These are phyloP conservation scores for Saccharum hybrid DNA, from an alignment of 202 grass and related monocot genomes.

Conservation along the genomic window DNA sequence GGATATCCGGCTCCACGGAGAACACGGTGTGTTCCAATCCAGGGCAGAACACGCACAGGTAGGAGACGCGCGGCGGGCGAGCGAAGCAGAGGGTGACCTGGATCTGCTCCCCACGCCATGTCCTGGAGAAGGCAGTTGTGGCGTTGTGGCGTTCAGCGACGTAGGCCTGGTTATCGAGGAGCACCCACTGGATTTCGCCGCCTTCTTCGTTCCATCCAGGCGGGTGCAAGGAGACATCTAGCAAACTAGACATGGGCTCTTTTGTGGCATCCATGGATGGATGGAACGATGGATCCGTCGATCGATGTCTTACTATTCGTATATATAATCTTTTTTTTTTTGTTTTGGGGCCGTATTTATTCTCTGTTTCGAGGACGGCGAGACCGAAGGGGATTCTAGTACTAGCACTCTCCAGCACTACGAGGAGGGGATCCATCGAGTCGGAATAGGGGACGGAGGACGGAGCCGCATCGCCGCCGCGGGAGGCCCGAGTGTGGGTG, in stretches of 20 bases:
- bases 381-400: too few species aligned
- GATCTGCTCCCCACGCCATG: not conserved
- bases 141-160: not conserved
- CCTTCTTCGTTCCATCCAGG: not conserved
- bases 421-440: too few species aligned
- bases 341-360: too few species aligned
- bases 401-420: too few species aligned
- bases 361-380: too few species aligned
- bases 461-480: too few species aligned
- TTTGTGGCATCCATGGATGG: not conserved
- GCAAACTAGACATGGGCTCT: not conserved
- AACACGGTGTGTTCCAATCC: not conserved
- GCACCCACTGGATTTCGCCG: not conserved
- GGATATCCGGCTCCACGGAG: not conserved
- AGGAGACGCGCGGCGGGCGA: slow-evolving; percentile 2
- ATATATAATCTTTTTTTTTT: too few species aligned
- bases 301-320: too few species aligned
- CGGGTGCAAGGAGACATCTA: not conserved
- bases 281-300: not conserved
- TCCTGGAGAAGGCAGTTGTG: not conserved
- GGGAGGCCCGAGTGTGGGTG: too few species aligned
- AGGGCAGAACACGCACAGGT: slow-evolving; percentile 21
- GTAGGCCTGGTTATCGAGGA: not conserved
- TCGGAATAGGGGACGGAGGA: too few species aligned
- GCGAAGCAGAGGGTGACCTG: slow-evolving; percentile 2